Base-by-base conservation (phyloP, 1,284 basidiomycete genomes). In the Paramarasmius palmivorus region DNA sequence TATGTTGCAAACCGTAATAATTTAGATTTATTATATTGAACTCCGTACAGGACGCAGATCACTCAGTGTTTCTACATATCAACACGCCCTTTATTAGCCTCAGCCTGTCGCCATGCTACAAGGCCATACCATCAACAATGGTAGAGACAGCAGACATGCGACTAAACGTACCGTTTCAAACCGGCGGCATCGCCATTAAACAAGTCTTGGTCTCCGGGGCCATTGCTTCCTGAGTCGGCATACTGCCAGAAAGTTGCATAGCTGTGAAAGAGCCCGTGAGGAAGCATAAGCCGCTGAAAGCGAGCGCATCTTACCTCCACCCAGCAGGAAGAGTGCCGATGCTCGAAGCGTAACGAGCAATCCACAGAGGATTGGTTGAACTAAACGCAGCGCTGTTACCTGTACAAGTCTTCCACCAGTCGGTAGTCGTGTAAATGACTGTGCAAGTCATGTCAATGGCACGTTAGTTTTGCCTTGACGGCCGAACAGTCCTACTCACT, bases 361-460 rank as follows among this genome's bases (percentile, higher is more conserved):
- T 72, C 78, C 81, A 85, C 0, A 89, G 69, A 1, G 84, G 82
- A 63, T 79, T 81, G 52, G 71, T 75, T 7, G 62, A 52, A 10
- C 65, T 76, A 59, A 86, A 85, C 25, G 70, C 65, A 26, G 73
- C 68, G 54, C 74, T 79, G 65, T 83, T 79, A 7, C 81, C 79
- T 2, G 85, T 86, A 67, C 86, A 89, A 17, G 75, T 75, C 32
- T 61, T 80, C 86, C 85, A 89, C 86, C 84, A 88, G 60, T 79
- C 74, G 1, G 83, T 82, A 1, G 77, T 83, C 25, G 79, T 81
- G 62, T 88, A 88, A 51, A 88, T 84, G 42, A 81, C 81, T 72
- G 20, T 37, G 22, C 32, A 6, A 29, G 10, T 35, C n/a, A 51
- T 36, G 15, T 26, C 53, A 46, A 25, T 49, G 32, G 41, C n/a